Evolutionary conservation across 2,329 filamentous ascomycete species (phyloP), one percentile per base, ranked within the genome.

Genomic region (Endoconidiophora polonica): DNA sequence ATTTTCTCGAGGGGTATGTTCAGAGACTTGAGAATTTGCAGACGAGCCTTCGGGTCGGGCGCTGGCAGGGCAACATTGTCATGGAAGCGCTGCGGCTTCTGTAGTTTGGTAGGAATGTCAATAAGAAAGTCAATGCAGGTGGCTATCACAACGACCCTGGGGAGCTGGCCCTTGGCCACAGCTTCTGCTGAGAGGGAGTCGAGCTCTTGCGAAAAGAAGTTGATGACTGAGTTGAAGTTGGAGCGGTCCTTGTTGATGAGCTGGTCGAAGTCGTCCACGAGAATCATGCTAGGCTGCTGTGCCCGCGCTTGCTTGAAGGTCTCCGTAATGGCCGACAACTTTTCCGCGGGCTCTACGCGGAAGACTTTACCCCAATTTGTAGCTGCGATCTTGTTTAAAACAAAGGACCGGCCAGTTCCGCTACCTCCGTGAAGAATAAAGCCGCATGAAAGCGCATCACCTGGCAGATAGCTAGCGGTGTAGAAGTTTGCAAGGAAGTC

Each of bases 401-500:
- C 68, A 55, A 83, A 72, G 0, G 78, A 82, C 66, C 95, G 95
- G 22, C 90, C 90, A 0, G 85, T 93, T 9, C 90, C 88, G 54
- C 77, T 76, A 16, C 84, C 80, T 12, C 90, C 90, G 60, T 93
- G 81, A 3, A 95, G 69, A 22, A 91, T 71, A 36, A 91, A 72
- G 0, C 77, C 78, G 48, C 74, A 71, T 1, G 73, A 66, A 56
- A 59, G 62, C 26, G 59, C 56, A 55, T 65, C 58, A 50, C 58
- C 52, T 50, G 59, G 53, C 41, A 59, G 46, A 52, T 58, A 57
- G 37, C 62, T 62, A 1, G 58, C 58, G 1, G 62, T 59, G 43
- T 69, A 70, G 56, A 82, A 81, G 52, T 69, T 68, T 22, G 63
- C 60, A 22, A 94, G 69, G 46, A 79, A 77, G 37, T 68, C 61